Evolutionary conservation across 768 basidiomycete genomes (phyloP).

Genomic region (Lyophyllum semitale): DNA sequence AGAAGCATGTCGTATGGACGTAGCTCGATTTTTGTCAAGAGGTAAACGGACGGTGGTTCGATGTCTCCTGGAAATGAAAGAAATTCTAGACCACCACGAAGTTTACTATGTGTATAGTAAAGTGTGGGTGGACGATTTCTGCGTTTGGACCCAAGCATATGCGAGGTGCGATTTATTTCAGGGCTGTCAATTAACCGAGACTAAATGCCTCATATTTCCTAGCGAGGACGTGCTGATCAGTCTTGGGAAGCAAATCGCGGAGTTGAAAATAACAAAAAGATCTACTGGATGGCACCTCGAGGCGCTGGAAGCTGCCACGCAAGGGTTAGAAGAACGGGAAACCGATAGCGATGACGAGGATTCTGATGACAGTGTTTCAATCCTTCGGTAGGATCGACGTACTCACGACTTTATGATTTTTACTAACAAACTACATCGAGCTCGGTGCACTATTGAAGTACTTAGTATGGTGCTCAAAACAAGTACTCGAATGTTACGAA

Average conservation of each 20-base stretch:
- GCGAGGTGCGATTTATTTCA: constrained; percentile 55
- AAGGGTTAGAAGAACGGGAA: constrained; percentile 34
- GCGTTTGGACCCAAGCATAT: constrained; percentile 73
- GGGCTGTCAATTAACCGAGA: not conserved
- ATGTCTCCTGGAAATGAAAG: constrained; percentile 71
- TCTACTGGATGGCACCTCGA: constrained; percentile 73
- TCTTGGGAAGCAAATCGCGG: constrained; percentile 45
- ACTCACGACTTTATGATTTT: not conserved
- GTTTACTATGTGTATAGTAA: constrained; percentile 89
- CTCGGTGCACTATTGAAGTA: too few species aligned
- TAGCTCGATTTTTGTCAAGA: constrained; percentile 52
- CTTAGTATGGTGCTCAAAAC: too few species aligned
- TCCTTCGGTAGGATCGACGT: not conserved
- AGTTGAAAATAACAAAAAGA: constrained; percentile 48
- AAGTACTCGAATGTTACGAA: too few species aligned
- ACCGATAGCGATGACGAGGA: constrained; percentile 66
- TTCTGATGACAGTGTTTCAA: constrained; percentile 10
- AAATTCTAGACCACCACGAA: constrained; percentile 78
- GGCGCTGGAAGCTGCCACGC: constrained; percentile 60
- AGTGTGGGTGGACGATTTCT: constrained; percentile 85
- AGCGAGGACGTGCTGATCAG: constrained; percentile 60
- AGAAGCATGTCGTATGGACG: constrained; percentile 67
- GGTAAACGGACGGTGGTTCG: constrained; percentile 67
- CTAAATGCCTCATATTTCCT: not conserved
- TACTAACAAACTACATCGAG: constrained; percentile 2